Evolutionary conservation across 257 asterid species (phyloP).

Genomic region (Solanum megistacrolobum): DNA sequence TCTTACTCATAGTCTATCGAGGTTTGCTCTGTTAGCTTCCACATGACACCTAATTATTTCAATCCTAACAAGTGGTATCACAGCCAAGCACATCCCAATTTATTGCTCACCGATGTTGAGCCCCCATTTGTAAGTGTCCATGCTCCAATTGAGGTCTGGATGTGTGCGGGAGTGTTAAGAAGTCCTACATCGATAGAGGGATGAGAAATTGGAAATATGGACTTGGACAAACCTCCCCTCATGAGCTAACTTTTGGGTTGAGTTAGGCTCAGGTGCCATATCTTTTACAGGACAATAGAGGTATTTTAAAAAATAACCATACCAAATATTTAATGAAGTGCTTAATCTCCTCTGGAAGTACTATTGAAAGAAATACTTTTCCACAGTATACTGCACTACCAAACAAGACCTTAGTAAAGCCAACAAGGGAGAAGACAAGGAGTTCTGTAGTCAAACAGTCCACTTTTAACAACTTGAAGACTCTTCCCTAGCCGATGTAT

Average conservation of each 20-base stretch:
- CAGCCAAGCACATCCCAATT: not conserved
- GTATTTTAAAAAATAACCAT: not conserved
- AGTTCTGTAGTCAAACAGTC: not conserved
- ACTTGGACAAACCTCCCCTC: not conserved
- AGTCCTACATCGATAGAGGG: not conserved
- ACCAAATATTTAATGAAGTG: not conserved
- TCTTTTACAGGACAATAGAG: not conserved
- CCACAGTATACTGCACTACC: not conserved
- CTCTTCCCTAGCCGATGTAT: not conserved
- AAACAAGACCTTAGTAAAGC: not conserved
- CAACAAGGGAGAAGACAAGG: not conserved
- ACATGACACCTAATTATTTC: not conserved
- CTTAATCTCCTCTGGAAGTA: not conserved
- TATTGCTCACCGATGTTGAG: not conserved
- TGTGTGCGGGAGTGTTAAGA: not conserved
- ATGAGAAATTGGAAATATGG: not conserved
- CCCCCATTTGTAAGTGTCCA: not conserved
- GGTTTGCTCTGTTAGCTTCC: not conserved
- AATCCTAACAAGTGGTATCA: not conserved
- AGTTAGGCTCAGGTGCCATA: not conserved
- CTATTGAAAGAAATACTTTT: not conserved
- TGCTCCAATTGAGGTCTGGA: not conserved
- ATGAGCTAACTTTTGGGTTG: not conserved
- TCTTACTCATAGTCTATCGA: not conserved
- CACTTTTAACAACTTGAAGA: constrained; percentile 1